Percentiles rank a stretch among this genome's conserved stretches.
These are phyloP conservation scores for Dovyalis caffra DNA, from an alignment of 345 rosid species.

Conservation along the genomic window DNA sequence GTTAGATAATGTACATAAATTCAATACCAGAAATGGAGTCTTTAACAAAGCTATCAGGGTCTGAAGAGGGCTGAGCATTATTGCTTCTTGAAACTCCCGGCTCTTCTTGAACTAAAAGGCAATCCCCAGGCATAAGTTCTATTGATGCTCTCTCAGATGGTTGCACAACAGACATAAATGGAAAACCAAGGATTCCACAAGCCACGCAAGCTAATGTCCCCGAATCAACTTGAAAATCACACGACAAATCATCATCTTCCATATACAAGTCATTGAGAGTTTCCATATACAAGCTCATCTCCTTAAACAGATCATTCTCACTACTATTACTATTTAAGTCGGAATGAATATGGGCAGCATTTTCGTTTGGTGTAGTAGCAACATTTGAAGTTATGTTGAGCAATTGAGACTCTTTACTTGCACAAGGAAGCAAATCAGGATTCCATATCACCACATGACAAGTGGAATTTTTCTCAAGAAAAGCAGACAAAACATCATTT, in stretches of 20 bases:
- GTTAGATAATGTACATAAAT: background rate
- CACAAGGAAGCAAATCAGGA: conserved; percentile 71
- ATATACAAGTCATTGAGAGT: conserved; percentile 60
- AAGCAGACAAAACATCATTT: conserved; percentile 56
- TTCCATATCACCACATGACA: conserved; percentile 69
- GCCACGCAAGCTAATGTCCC: conserved; percentile 87
- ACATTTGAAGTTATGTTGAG: conserved; percentile 28
- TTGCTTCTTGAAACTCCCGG: conserved; percentile 14
- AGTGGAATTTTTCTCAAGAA: conserved; percentile 50
- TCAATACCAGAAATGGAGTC: conserved; percentile 38
- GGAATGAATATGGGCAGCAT: conserved; percentile 29
- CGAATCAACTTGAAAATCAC: conserved; percentile 91
- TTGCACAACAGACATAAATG: conserved; percentile 93
- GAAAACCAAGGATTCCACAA: conserved; percentile 98
- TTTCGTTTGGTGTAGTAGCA: conserved; percentile 35
- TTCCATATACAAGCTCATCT: conserved; percentile 87
- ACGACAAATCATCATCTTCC: conserved; percentile 66
- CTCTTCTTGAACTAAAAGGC: conserved; percentile 22
- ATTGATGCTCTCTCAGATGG: conserved; percentile 53
- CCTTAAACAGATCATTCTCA: conserved; percentile 57
- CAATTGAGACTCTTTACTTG: conserved; percentile 46
- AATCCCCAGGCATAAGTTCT: conserved; percentile 28
- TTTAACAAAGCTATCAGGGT: conserved; percentile 16
- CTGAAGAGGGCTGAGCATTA: conserved; percentile 12
- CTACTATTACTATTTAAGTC: conserved; percentile 27